Evolutionary conservation across 2,329 filamentous ascomycete genomes (phyloP).

Genomic region (Penicillium sp.): DNA sequence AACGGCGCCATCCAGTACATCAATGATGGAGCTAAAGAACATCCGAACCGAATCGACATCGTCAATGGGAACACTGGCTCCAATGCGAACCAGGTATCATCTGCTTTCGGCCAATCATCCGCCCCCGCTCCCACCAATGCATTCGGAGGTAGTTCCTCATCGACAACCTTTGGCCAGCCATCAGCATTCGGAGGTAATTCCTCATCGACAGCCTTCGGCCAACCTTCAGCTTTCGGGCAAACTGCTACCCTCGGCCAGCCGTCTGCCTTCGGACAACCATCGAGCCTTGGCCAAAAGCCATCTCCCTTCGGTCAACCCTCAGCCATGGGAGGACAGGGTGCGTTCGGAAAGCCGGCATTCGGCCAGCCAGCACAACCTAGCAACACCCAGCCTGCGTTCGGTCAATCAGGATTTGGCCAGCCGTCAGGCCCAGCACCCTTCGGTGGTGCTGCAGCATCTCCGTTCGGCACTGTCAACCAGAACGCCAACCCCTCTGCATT

Average conservation of each 20-base stretch:
- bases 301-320: slow-evolving; percentile 18
- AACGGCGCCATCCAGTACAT: slow-evolving; percentile 73
- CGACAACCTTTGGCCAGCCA: slow-evolving; percentile 13
- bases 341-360: slow-evolving; percentile 19
- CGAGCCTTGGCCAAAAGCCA: slow-evolving; percentile 8
- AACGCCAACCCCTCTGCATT: background rate
- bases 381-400: slow-evolving; percentile 5
- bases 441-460: slow-evolving; percentile 1
- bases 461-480: background rate
- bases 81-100: slow-evolving; percentile 12
- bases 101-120: slow-evolving; percentile 33
- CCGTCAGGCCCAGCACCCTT: slow-evolving; percentile 6
- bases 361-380: slow-evolving; percentile 24
- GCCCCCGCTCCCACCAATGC: slow-evolving; percentile 1
- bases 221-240: slow-evolving; percentile 23
- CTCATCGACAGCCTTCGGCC: slow-evolving; percentile 8
- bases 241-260: slow-evolving; percentile 25
- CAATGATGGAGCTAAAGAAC: slow-evolving; percentile 63
- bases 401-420: slow-evolving; percentile 6
- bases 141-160: background rate
- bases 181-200: slow-evolving; percentile 3
- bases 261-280: slow-evolving; percentile 13
- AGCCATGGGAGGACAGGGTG: slow-evolving; percentile 14
- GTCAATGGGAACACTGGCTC: slow-evolving; percentile 33
- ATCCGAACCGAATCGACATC: slow-evolving; percentile 71